These are phyloP conservation scores for Mycosphaerelloides madeirae DNA, from an alignment of 2,329 filamentous ascomycete genomes.

Conservation along the genomic window DNA sequence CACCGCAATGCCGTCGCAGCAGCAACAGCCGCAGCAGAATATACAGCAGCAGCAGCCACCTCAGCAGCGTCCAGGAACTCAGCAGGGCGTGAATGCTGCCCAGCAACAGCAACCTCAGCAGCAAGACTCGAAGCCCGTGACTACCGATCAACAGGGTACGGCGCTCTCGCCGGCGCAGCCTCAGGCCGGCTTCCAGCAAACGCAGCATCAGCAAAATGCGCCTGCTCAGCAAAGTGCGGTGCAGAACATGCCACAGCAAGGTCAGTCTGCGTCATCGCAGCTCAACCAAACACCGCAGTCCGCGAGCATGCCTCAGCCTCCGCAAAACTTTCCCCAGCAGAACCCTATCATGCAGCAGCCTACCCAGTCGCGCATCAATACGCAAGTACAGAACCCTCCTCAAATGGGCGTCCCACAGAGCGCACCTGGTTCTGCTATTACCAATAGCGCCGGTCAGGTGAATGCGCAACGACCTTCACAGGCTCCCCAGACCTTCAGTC, in stretches of 20 bases:
- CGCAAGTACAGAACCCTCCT: constrained; percentile 20
- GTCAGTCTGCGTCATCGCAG: constrained; percentile 16
- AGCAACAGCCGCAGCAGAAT: constrained; percentile 14
- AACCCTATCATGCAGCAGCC: constrained; percentile 17
- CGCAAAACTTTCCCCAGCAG: constrained; percentile 32
- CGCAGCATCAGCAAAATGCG: constrained; percentile 17
- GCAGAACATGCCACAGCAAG: constrained; percentile 27
- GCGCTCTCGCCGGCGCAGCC: background rate
- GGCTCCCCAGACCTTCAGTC: constrained; percentile 36
- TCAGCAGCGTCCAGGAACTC: constrained; percentile 15
- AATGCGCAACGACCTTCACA: constrained; percentile 24
- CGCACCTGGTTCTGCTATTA: constrained; percentile 16
- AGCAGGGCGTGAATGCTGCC: constrained; percentile 18
- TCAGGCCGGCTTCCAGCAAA: constrained; percentile 9
- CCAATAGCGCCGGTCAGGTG: constrained; percentile 17
- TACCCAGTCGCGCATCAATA: constrained; percentile 18
- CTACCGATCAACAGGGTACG: constrained; percentile 13
- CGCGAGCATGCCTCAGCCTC: constrained; percentile 21
- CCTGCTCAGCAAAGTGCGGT: constrained; percentile 17
- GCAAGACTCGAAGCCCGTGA: constrained; percentile 16
- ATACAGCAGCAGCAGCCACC: constrained; percentile 15
- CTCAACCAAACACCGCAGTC: constrained; percentile 31
- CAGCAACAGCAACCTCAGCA: constrained; percentile 18
- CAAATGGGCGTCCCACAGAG: constrained; percentile 19
- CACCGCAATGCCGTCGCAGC: constrained; percentile 3